Evolutionary conservation across 805 yeast species (phyloP).

Genomic region (Cyberlindnera euphorbiae): DNA sequence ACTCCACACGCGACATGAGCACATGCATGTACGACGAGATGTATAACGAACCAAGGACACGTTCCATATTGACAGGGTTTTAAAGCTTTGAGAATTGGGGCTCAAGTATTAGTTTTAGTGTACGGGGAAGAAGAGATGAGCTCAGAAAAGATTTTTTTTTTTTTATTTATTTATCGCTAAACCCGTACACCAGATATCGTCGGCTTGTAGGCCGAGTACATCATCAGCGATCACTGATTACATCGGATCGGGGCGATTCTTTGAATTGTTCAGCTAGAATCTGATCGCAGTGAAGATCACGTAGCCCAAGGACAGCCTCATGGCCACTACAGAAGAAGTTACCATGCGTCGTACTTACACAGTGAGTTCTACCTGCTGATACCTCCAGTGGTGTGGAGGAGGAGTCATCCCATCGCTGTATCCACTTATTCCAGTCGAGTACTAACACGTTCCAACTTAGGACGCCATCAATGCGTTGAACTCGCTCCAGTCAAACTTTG

Average conservation of each 20-base stretch:
- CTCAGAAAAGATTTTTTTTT: slow-evolving; percentile 1
- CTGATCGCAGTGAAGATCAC: too few species aligned
- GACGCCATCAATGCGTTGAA: slow-evolving; percentile 87
- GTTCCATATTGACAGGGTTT: slow-evolving; percentile 30
- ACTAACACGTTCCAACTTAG: too few species aligned
- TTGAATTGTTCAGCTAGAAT: too few species aligned
- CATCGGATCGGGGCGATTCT: too few species aligned
- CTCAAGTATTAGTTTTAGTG: too few species aligned
- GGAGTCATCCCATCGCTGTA: too few species aligned
- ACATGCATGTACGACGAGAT: slow-evolving; percentile 72
- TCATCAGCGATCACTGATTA: too few species aligned
- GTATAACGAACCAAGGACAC: slow-evolving; percentile 78
- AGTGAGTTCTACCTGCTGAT: too few species aligned
- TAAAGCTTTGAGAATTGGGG: too few species aligned
- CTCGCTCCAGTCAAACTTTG: slow-evolving; percentile 85
- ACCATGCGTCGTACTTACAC: slow-evolving; percentile 18
- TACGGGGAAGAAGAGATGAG: slow-evolving; percentile 1
- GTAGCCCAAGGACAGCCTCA: too few species aligned
- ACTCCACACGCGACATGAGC: slow-evolving; percentile 45
- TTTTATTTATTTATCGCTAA: not conserved
- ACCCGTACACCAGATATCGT: slow-evolving; percentile 1
- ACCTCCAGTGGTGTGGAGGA: too few species aligned
- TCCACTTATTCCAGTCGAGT: too few species aligned
- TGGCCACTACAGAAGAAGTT: slow-evolving; percentile 3
- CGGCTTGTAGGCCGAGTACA: not conserved